phyloP scores from a whole-genome alignment of 306 rosid species.

The Cucurbita argyrosperma region DNA sequence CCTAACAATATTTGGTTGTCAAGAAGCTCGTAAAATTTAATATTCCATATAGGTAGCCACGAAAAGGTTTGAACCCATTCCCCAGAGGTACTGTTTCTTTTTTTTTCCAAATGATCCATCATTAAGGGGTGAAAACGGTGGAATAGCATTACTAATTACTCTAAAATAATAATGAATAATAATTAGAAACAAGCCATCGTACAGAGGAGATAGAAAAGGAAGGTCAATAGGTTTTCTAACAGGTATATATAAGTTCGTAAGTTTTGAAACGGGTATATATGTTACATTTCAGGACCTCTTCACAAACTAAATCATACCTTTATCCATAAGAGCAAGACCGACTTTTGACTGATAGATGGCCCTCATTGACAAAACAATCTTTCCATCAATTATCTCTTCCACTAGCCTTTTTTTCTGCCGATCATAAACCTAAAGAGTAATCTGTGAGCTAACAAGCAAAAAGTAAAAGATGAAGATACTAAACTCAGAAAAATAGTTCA shows the following conservation, averaged over 20 bases:
- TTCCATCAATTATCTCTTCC: constrained; percentile 80
- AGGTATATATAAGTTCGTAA: neutral
- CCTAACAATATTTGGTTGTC: too few species aligned
- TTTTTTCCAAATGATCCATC: neutral
- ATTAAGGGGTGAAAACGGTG: neutral
- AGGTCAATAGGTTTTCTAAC: neutral
- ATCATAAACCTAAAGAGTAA: constrained; percentile 56
- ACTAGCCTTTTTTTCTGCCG: constrained; percentile 82
- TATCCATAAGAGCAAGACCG: constrained; percentile 78
- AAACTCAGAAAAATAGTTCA: neutral
- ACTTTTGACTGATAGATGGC: constrained; percentile 93
- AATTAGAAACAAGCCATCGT: neutral
- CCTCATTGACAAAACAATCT: constrained; percentile 89
- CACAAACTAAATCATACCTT: constrained; percentile 31
- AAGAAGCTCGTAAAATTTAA: neutral
- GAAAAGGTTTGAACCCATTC: neutral
- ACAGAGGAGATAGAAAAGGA: neutral
- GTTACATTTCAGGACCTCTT: neutral
- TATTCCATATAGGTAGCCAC: neutral
- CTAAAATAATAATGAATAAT: neutral
- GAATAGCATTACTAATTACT: neutral
- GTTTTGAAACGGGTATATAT: neutral
- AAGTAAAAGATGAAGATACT: neutral
- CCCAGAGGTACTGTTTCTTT: neutral
- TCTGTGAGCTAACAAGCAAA: constrained; percentile 4